Conservation (phyloP, 306 rosid genomes). For the Delonix regia region DNA sequence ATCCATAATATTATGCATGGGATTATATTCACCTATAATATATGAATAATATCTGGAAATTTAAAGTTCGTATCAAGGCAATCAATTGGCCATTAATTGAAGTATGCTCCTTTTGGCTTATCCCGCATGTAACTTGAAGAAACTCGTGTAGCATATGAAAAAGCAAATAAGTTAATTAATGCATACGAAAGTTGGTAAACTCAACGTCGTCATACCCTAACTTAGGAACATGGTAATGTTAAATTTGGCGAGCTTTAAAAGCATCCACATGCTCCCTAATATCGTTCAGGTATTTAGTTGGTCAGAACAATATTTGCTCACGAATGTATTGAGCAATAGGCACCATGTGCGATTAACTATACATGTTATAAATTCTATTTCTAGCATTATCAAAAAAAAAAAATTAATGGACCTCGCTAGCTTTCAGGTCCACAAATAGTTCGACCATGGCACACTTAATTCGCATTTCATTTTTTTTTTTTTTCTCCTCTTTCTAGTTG, state of each 20-base stretch:
- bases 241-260: constrained; percentile 17
- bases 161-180: constrained; percentile 1
- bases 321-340: not conserved
- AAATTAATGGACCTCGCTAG: not conserved
- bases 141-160: constrained; percentile 25
- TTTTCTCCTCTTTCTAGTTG: not conserved
- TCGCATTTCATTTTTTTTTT: not conserved
- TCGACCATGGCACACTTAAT: not conserved
- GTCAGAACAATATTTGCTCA: not conserved
- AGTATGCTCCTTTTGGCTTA: constrained; percentile 11
- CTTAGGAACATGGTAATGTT: not conserved
- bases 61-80: not conserved
- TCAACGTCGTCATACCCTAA: constrained; percentile 22
- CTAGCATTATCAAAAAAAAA: not conserved
- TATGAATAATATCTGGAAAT: not conserved
- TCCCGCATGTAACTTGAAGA: constrained; percentile 32
- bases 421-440: not conserved
- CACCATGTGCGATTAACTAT: not conserved
- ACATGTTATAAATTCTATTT: not conserved
- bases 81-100: not conserved
- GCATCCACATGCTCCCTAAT: constrained; percentile 9
- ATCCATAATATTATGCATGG: no score
- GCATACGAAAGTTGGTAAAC: constrained; percentile 25
- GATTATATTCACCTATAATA: not conserved
- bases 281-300: not conserved